These are phyloP conservation scores for Tausonia pullulans DNA, from an alignment of 1,284 basidiomycete species.

Conservation along the genomic window DNA sequence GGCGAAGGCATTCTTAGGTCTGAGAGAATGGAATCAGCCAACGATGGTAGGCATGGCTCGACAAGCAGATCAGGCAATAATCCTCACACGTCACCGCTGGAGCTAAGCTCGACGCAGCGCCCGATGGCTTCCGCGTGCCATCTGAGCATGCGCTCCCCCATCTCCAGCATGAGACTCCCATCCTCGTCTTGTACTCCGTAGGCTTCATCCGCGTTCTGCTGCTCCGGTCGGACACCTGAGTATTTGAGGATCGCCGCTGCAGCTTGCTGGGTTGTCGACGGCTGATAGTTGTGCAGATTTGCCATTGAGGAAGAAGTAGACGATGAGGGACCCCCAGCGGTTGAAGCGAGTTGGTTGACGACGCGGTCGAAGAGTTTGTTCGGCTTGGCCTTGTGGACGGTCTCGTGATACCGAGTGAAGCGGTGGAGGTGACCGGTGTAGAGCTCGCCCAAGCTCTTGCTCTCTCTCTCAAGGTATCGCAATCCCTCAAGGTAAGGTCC, in stretches of 20 bases:
- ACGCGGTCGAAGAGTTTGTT: conserved; percentile 81
- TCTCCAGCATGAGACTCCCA: conserved; percentile 59
- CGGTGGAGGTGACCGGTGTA: conserved; percentile 62
- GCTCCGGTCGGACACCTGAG: conserved; percentile 48
- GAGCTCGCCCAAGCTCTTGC: conserved; percentile 69
- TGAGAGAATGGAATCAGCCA: conserved; percentile 29
- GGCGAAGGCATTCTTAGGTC: conserved; percentile 80
- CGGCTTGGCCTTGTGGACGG: conserved; percentile 65
- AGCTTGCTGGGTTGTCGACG: conserved; percentile 52
- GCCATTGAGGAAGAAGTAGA: conserved; percentile 19
- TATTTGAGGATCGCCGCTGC: conserved; percentile 50
- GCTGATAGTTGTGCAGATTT: conserved; percentile 12
- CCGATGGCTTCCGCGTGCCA: conserved; percentile 96
- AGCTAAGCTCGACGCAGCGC: conserved; percentile 75
- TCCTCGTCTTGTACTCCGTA: conserved; percentile 59
- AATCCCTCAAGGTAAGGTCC: conserved; percentile 85
- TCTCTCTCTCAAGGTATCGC: conserved; percentile 86
- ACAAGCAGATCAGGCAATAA: not conserved
- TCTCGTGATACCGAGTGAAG: conserved; percentile 82
- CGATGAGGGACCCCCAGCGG: conserved; percentile 48
- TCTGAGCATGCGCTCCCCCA: conserved; percentile 78
- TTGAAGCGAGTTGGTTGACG: conserved; percentile 76
- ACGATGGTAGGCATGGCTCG: too few species aligned
- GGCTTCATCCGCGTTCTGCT: conserved; percentile 1
- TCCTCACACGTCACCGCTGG: conserved; percentile 67